Conservation (phyloP, 163 green algal species). For the Volvox carteri region DNA sequence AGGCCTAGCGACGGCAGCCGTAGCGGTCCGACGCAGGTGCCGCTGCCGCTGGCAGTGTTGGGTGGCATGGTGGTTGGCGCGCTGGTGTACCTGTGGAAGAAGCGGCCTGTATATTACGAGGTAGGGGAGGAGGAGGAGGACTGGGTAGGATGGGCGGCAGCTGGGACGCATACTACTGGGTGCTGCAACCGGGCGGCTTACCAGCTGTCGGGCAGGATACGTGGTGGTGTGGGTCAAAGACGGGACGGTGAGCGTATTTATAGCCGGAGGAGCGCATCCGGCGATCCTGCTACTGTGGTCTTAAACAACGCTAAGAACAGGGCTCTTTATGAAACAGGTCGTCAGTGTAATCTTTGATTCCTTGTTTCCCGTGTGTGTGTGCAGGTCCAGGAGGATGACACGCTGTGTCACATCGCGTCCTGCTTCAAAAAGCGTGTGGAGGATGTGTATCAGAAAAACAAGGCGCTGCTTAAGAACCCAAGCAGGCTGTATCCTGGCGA, state of each 20-base stretch:
- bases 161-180: too few relatives aligned
- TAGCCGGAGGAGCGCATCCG: too few relatives aligned
- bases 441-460: slow-evolving; percentile 53
- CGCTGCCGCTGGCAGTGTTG: slow-evolving; percentile 57
- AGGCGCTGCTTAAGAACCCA: slow-evolving; percentile 28
- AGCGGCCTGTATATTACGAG: slow-evolving; percentile 51
- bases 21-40: slow-evolving; percentile 16
- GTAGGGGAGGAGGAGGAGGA: background rate
- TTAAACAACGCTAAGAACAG: too few relatives aligned
- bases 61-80: slow-evolving; percentile 52
- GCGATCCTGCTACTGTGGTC: too few relatives aligned
- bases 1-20: background rate
- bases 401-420: slow-evolving; percentile 52
- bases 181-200: too few relatives aligned
- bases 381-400: slow-evolving; percentile 60
- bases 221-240: too few relatives aligned
- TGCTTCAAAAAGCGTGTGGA: slow-evolving; percentile 62
- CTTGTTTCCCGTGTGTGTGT: too few relatives aligned
- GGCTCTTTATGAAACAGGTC: too few relatives aligned
- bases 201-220: too few relatives aligned
- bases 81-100: slow-evolving; percentile 57
- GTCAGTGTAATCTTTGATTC: too few relatives aligned
- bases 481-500: slow-evolving; percentile 47
- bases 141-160: too few relatives aligned
- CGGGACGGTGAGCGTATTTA: too few relatives aligned